These are phyloP conservation scores for Ambrosiella beaveri DNA, from an alignment of 2,329 filamentous ascomycete genomes.

Conservation along the genomic window DNA sequence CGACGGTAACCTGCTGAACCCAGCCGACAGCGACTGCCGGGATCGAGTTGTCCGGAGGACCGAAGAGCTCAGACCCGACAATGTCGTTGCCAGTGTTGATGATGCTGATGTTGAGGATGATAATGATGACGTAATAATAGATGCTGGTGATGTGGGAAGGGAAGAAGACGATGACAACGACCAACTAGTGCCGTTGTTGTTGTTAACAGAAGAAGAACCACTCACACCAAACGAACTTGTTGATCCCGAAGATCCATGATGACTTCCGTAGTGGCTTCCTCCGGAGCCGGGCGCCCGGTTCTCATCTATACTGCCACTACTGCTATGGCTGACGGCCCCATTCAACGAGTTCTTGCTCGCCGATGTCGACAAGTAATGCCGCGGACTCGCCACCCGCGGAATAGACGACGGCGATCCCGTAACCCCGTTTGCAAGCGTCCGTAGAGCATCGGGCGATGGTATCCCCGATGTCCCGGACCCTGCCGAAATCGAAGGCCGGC, in stretches of 20 bases:
- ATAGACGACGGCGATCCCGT: slow-evolving; percentile 11
- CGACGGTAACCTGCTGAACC: too few species aligned
- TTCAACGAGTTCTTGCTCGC: not conserved
- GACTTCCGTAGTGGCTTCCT: too few species aligned
- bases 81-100: not conserved
- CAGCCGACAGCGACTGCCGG: too few species aligned
- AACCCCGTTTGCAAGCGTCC: slow-evolving; percentile 2
- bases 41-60: too few species aligned
- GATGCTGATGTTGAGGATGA: not conserved
- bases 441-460: slow-evolving; percentile 8
- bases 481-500: slow-evolving; percentile 4
- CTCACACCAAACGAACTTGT: slow-evolving; percentile 13
- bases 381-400: slow-evolving; percentile 10
- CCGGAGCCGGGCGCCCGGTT: slow-evolving; percentile 3
- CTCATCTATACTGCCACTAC: slow-evolving; percentile 6
- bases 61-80: too few species aligned
- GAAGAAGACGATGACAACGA: slow-evolving; percentile 2
- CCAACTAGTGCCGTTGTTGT: slow-evolving; percentile 3
- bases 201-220: not conserved
- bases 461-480: slow-evolving; percentile 9
- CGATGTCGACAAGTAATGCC: slow-evolving; percentile 3
- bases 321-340: not conserved
- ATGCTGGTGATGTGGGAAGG: not conserved
- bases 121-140: not conserved
- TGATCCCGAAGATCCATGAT: slow-evolving; percentile 3